Evolutionary conservation across 75 land plant genomes (phyloP).

Genomic region (Adiantum capillusveneris): DNA sequence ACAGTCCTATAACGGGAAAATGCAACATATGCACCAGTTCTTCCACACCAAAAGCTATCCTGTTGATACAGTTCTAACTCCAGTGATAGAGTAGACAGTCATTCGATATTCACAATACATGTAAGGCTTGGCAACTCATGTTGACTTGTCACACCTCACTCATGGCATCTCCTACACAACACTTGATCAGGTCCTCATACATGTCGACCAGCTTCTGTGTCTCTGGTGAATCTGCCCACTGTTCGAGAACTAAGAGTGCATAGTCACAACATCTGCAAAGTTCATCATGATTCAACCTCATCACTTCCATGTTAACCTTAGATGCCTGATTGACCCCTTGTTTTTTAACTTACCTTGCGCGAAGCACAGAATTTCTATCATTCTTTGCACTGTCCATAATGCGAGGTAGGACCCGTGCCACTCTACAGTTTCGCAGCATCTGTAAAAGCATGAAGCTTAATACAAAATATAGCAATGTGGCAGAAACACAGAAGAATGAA

Average conservation of each 20-base stretch:
- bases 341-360: constrained; percentile 92
- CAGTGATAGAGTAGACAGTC: not conserved
- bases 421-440: constrained; percentile 96
- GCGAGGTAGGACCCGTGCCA: constrained; percentile 83
- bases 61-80: not conserved
- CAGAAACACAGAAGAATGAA: too few species aligned
- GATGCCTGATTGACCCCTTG: not conserved
- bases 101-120: not conserved
- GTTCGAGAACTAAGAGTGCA: constrained; percentile 77
- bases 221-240: constrained; percentile 98
- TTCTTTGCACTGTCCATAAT: constrained; percentile 87
- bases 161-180: constrained; percentile 99
- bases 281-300: too few species aligned
- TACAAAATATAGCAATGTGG: too few species aligned
- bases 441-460: constrained; percentile 18
- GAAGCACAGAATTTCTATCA: constrained; percentile 81
- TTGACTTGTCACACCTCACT: constrained; percentile 67
- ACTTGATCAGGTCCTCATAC: constrained; percentile 88
- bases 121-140: not conserved
- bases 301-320: not conserved
- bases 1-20: too few species aligned
- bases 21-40: too few species aligned
- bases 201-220: constrained; percentile 92
- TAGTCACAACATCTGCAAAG: constrained; percentile 88
- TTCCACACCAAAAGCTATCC: too few species aligned